Base-by-base conservation (phyloP, 441 rosid genomes). In the Aquilaria agallochum region DNA sequence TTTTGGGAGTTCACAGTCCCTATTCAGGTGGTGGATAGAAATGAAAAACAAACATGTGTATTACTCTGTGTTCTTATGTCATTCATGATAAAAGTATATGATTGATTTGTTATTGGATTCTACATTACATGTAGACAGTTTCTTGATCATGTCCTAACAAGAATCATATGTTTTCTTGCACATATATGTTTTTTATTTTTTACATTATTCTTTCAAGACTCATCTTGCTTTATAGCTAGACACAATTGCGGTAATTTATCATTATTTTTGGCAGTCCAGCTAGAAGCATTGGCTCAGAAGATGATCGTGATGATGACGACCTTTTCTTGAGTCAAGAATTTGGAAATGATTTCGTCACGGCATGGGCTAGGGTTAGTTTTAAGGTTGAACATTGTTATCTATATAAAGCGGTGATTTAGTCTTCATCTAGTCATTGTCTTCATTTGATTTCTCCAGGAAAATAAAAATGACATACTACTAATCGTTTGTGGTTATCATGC, bases 281-380 rank as follows among this genome's bases (percentile, higher is more conserved):
- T 78, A 88, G 81, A 86, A 89, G 91, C 76, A 66, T 76, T 65
- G 67, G 63, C 60, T 85, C 88, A 11, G 95, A 88, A 61, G 98
- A 88, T 56, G 85, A 88, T 63, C 97, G 85, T 50, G 83, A 79
- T 57, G 90, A 83, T 42, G 89, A 91, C 30, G 86, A 80, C 40
- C 64, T 74, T 45, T 76, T 79, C 66, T 57, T 40, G 45, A 82
- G 75, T 70, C 49, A 66, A 45, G 88, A 76, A 68, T 79, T 83
- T 49, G 88, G 85, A 53, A 89, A 80, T 76, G 92, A 82, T 45
- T 66, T 81, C 30, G 79, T 95, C 65, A 75, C 86, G 83, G 96
- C 86, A 67, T 95, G 99, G 97, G 99, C 97, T 51, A 87, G 76
- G 90, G 99, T 95, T 65, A 72, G 94, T 83, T 74, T 52, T 55